These are phyloP conservation scores for Skeletonema grethae DNA, from an alignment of 108 stramenopile species.

Conservation along the genomic window DNA sequence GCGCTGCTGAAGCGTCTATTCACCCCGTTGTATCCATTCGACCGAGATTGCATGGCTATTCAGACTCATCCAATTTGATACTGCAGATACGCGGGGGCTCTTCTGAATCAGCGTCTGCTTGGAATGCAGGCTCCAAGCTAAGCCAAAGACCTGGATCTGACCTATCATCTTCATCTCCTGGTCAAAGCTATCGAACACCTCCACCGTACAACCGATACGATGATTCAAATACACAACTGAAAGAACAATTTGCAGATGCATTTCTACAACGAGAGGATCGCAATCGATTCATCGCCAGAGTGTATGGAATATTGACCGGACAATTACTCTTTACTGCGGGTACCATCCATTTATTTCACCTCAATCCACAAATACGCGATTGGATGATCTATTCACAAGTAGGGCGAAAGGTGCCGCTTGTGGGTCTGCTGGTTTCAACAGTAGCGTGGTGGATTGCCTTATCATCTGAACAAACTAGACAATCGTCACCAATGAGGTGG, in stretches of 20 bases:
- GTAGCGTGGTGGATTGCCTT: constrained; percentile 61
- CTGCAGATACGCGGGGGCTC: constrained; percentile 5
- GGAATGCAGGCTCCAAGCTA: constrained; percentile 29
- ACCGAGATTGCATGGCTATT: too few species aligned
- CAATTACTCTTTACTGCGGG: constrained; percentile 75
- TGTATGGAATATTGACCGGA: constrained; percentile 75
- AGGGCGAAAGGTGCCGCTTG: constrained; percentile 48
- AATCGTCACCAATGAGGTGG: constrained; percentile 71
- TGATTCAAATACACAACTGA: constrained; percentile 43
- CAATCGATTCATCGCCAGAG: constrained; percentile 77
- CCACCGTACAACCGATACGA: constrained; percentile 2
- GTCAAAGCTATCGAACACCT: background rate
- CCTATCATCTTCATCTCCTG: background rate
- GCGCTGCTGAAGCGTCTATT: background rate
- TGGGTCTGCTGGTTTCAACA: constrained; percentile 43
- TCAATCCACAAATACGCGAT: constrained; percentile 41
- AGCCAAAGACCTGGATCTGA: constrained; percentile 1
- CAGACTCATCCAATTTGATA: too few species aligned
- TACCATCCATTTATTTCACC: constrained; percentile 63
- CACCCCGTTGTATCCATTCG: background rate
- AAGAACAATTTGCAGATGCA: constrained; percentile 46
- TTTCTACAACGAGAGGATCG: constrained; percentile 75
- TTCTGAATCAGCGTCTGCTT: constrained; percentile 32
- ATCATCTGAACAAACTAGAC: constrained; percentile 55
- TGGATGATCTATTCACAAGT: constrained; percentile 45